Evolutionary conservation across 192 early-diverging fungal species (phyloP).

Genomic region (Gigaspora rosea): DNA sequence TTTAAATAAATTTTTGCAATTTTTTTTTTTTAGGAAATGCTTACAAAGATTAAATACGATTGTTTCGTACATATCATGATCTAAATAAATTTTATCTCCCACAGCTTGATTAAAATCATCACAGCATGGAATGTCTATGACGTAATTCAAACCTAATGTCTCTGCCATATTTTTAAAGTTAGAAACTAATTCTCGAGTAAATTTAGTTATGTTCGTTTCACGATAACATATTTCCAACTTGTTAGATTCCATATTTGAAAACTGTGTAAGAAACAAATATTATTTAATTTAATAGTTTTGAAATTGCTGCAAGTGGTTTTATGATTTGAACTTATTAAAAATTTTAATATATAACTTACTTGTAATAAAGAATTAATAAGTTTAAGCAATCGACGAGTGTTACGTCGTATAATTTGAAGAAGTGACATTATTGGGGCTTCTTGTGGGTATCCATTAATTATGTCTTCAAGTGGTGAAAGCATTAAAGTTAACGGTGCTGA

Average conservation of each 20-base stretch:
- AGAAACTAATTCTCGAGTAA: too few species aligned
- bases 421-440: too few species aligned
- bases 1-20: too few species aligned
- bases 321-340: background rate
- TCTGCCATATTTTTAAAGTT: too few species aligned
- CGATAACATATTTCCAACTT: conserved; percentile 5
- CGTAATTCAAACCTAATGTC: conserved; percentile 35
- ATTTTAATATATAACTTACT: conserved; percentile 45
- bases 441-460: too few species aligned
- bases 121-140: conserved; percentile 33
- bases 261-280: background rate
- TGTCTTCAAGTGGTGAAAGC: too few species aligned
- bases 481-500: too few species aligned
- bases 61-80: background rate
- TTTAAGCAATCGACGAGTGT: too few species aligned
- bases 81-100: conserved; percentile 3
- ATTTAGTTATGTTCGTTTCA: too few species aligned
- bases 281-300: background rate
- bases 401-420: too few species aligned
- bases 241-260: conserved; percentile 6
- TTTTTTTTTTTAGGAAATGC: background rate
- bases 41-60: conserved; percentile 7
- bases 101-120: background rate
- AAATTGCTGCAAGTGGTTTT: too few species aligned
- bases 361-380: too few species aligned